Evolutionary conservation across 805 yeast genomes (phyloP), one percentile per base, ranked within the genome.

Genomic region (Kluyveromyces siamensis): DNA sequence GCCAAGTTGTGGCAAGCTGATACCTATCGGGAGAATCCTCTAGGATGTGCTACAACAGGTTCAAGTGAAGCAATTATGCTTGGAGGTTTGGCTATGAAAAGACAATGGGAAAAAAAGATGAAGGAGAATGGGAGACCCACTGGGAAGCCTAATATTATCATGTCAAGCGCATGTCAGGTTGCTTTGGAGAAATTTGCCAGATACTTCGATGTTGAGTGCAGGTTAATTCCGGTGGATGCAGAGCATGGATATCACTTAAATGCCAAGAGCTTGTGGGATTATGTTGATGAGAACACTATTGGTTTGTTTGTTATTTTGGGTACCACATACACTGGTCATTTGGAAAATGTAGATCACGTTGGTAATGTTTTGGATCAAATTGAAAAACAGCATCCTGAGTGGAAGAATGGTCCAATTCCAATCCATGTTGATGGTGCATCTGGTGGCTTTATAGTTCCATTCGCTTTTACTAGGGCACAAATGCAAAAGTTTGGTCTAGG

Each of bases 361-460:
- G 65, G 79, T 45, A 63, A 74, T n/a, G 69, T 83, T n/a, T 71
- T 89, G 52, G 90, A 84, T 61, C 79, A 81, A 48, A 75, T 78
- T 55, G 83, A 90, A 63, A 37, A 45, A 11, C 50, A 55, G 30
- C 48, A 62, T 47, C 61, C 67, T 8, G 50, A 53, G 7, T 61
- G 65, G 67, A 43, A 52, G 19, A 61, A 62, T 51, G 67, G 69
- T 51, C 81, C 83, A 56, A 73, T 89, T 50, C 88, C 93, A 42
- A 87, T 89, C 60, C 97, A 89, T 63, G 93, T 90, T 27, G 97
- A 89, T 65, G 97, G 93, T 55, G 96, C 96, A 2, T 79, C 88
- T 18, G 96, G 96, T 50, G 97, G 84, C 1, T 80, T 89, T 62
- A 76, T 89, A 40, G 96, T 96, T 2, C 96, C 97, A 17, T 85